phyloP scores from a whole-genome alignment of 768 basidiomycete genomes.

The Russula brevipes region DNA sequence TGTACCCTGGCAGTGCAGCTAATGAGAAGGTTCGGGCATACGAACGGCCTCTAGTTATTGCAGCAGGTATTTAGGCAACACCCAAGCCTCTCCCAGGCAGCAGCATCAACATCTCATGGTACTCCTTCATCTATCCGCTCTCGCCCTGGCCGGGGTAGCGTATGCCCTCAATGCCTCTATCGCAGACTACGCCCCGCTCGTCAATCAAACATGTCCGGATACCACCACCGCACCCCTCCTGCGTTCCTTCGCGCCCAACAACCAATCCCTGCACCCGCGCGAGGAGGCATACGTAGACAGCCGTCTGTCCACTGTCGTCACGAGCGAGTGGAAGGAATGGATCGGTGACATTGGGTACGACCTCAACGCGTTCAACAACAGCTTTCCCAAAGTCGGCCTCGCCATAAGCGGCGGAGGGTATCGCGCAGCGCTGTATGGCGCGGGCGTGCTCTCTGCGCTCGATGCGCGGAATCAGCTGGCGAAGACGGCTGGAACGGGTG shows the following conservation, averaged over 20 bases:
- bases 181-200: slow-evolving; percentile 48
- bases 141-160: not conserved
- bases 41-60: no score
- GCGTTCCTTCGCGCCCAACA: slow-evolving; percentile 46
- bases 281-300: slow-evolving; percentile 46
- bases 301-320: slow-evolving; percentile 40
- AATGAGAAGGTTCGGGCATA: no score
- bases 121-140: not conserved
- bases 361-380: slow-evolving; percentile 37
- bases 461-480: slow-evolving; percentile 59
- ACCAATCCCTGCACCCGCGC: slow-evolving; percentile 45
- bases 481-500: slow-evolving; percentile 56
- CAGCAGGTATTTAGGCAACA: no score
- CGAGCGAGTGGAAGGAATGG: slow-evolving; percentile 55
- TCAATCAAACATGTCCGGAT: slow-evolving; percentile 49
- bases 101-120: not conserved
- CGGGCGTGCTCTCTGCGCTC: slow-evolving; percentile 51
- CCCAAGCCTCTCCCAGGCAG: no score
- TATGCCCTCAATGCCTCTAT: slow-evolving; percentile 25
- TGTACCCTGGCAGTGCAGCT: no score
- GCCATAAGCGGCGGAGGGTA: slow-evolving; percentile 70
- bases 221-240: slow-evolving; percentile 44
- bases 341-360: slow-evolving; percentile 55
- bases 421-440: slow-evolving; percentile 62
- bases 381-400: slow-evolving; percentile 52